These are phyloP conservation scores for Ophioceras dolichostomum DNA, from an alignment of 2,329 filamentous ascomycete genomes.

Conservation along the genomic window DNA sequence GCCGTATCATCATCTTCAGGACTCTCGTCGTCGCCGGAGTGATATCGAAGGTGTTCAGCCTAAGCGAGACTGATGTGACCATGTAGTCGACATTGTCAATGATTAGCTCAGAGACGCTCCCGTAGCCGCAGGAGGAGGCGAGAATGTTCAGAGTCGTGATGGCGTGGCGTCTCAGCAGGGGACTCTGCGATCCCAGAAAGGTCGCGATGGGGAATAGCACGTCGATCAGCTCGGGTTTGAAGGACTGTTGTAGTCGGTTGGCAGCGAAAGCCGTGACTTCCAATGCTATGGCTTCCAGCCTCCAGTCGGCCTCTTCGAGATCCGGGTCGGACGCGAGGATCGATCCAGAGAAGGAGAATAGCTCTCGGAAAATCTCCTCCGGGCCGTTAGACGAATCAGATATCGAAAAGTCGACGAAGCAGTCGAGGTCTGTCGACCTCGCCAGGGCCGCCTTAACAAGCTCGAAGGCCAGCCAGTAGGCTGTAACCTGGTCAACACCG, in stretches of 20 bases:
- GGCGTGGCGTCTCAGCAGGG: conserved; percentile 64
- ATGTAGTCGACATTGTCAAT: conserved; percentile 93
- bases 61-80: conserved; percentile 80
- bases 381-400: conserved; percentile 16
- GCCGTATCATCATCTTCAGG: conserved; percentile 81
- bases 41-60: conserved; percentile 84
- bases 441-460: conserved; percentile 48
- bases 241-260: conserved; percentile 49
- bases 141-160: conserved; percentile 73
- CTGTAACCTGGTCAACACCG: conserved; percentile 49
- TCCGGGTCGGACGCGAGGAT: conserved; percentile 44
- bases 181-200: conserved; percentile 62
- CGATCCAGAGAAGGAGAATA: conserved; percentile 58
- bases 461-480: conserved; percentile 71
- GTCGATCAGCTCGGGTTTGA: conserved; percentile 79
- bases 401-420: conserved; percentile 49
- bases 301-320: conserved; percentile 47
- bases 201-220: conserved; percentile 84
- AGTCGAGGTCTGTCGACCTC: conserved; percentile 43
- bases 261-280: conserved; percentile 73
- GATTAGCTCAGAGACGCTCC: conserved; percentile 63
- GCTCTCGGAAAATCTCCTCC: conserved; percentile 43
- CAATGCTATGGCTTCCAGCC: conserved; percentile 64
- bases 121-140: conserved; percentile 64
- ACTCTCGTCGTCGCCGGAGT: conserved; percentile 86